Base-by-base conservation (phyloP, 2,329 filamentous ascomycete species). In the Aspergillus melleus region DNA sequence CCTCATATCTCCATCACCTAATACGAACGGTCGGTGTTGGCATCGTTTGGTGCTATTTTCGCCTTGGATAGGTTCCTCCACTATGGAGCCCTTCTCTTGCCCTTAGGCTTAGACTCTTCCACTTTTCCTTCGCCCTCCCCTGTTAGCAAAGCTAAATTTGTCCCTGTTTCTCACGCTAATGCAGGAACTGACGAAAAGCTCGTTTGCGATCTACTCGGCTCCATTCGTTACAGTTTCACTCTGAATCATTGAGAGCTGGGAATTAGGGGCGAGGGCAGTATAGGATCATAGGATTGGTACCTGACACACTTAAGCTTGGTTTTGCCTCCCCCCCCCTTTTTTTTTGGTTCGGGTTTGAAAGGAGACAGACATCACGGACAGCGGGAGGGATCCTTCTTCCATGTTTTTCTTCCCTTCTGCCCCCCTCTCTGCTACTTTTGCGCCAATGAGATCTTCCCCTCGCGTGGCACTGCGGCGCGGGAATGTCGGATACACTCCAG, bases 171-270 rank as follows among this genome's bases (percentile, higher is more conserved):
- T 58, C 64, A 54, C 72, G 66, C 72, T 75, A 75, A 73, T 73
- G 72, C 72, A 75, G 72, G 72, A 74, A 75, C 72, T 73, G 66
- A 61, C 61, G 57, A 65, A 47, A 65, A 64, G 54, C 53, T 65
- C 56, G 46, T 56, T 42, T 54, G 57, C 50, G 47, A 60, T 10
- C 56, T 56, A 54, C 56, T 54, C 55, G 58, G 46, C 22, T 47
- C 16, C 22, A 55, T 57, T 24, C 24, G 24, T 24, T 47, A 46
- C 59, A 58, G 58, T 55, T 59, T 58, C 52, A 36, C 58, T 57
- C 46, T 59, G 52, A 60, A 61, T 61, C 58, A 61, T 61, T 61
- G 58, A 53, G 52, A 46, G 26, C n/a, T 26, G 42, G 22, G 8
- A 9, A 20, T 24, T 47, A 42, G 36, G 36, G 19, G 44, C 26